A percentile compares a stretch with the other conserved stretches of the same genome.
Evolutionary conservation across 257 asterid genomes (phyloP).

Genomic region (Voacanga thouarsii): DNA sequence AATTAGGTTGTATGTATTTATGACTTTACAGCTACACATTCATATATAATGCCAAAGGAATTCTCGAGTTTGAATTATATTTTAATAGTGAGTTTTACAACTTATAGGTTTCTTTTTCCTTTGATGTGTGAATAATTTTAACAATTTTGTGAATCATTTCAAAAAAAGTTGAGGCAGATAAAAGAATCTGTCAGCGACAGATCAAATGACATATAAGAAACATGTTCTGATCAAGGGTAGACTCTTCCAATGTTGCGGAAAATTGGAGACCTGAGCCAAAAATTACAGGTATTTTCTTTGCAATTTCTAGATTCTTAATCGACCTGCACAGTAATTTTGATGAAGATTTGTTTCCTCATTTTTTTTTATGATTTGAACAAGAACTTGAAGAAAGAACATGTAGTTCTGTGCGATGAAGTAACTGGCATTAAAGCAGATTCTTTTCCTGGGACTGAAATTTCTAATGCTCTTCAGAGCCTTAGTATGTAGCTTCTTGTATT

Average conservation of each 20-base stretch:
- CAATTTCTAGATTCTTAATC: neutral
- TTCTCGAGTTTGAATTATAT: neutral
- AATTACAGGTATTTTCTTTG: conserved; percentile 43
- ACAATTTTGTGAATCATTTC: conserved; percentile 17
- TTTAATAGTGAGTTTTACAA: neutral
- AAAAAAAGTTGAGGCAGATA: conserved; percentile 37
- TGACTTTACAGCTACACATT: neutral
- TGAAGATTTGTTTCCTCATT: neutral
- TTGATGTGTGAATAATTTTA: neutral
- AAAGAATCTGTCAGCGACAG: conserved; percentile 30
- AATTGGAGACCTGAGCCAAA: conserved; percentile 53
- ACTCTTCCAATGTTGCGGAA: conserved; percentile 55
- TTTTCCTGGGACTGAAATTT: too few species aligned
- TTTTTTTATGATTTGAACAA: neutral
- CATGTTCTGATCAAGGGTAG: conserved; percentile 37
- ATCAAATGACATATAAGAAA: conserved; percentile 39
- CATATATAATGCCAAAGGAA: neutral
- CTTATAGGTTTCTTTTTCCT: neutral
- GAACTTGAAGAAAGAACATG: conserved; percentile 46
- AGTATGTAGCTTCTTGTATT: conserved; percentile 38
- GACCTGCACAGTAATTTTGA: neutral
- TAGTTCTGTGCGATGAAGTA: conserved; percentile 37
- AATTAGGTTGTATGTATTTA: neutral
- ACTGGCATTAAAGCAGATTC: too few species aligned
- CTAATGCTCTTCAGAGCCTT: conserved; percentile 56